Conservation (phyloP, 139 green algal species). For the Auxenochlorella pyrenoidosa region DNA sequence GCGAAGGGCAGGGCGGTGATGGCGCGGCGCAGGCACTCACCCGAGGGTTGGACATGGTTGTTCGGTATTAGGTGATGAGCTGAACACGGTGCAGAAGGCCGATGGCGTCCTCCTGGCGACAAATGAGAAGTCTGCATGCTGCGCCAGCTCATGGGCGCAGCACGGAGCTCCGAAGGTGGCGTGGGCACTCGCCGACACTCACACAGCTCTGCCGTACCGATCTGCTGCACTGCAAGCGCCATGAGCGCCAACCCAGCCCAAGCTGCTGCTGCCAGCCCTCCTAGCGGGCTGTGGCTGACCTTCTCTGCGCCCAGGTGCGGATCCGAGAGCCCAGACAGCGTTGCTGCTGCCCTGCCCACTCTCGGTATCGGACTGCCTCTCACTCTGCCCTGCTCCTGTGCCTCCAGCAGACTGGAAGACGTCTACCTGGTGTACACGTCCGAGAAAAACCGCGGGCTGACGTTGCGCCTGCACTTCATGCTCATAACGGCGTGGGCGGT, state of each 20-base stretch:
- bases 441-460: slow-evolving; percentile 41
- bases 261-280: background rate
- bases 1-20: background rate
- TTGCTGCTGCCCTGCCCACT: background rate
- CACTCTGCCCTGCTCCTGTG: background rate
- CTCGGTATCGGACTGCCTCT: too few relatives aligned
- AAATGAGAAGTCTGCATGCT: too few relatives aligned
- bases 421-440: slow-evolving; percentile 42
- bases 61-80: background rate
- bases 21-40: background rate
- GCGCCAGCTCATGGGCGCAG: too few relatives aligned
- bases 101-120: background rate
- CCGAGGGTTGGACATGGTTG: slow-evolving; percentile 22
- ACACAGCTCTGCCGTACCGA: too few relatives aligned
- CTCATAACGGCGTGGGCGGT: slow-evolving; percentile 32
- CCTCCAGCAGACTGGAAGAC: slow-evolving; percentile 29
- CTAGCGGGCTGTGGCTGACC: background rate
- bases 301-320: background rate
- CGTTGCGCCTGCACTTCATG: slow-evolving; percentile 40
- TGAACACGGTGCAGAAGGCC: background rate
- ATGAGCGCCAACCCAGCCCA: background rate
- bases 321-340: background rate
- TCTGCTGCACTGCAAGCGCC: background rate
- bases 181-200: too few relatives aligned
- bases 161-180: too few relatives aligned